Conservation (phyloP, 805 yeast species). For the Saturnispora mendoncae region DNA sequence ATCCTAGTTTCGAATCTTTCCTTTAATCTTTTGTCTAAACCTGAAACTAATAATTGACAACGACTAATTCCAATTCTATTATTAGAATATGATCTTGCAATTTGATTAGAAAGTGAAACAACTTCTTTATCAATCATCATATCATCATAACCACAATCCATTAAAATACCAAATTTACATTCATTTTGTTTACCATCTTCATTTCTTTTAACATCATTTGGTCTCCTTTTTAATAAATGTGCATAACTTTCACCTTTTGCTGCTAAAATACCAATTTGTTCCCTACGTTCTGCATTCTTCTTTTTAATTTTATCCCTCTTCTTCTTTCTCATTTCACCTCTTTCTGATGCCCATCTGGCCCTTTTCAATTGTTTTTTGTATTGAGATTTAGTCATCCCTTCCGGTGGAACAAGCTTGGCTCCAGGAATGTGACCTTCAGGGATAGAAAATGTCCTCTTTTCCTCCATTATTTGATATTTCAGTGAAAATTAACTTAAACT, state of each 20-base stretch:
- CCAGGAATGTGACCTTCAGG: constrained; percentile 8
- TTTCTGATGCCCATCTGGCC: constrained; percentile 49
- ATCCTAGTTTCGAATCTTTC: constrained; percentile 59
- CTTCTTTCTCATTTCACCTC: constrained; percentile 47
- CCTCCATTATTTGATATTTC: not conserved
- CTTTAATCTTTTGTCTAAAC: constrained; percentile 58
- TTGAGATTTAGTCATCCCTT: constrained; percentile 78
- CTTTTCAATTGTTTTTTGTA: constrained; percentile 66
- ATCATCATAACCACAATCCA: constrained; percentile 90
- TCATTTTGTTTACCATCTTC: constrained; percentile 35
- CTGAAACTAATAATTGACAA: constrained; percentile 51
- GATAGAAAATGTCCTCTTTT: not conserved
- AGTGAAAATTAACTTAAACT: not conserved
- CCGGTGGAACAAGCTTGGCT: constrained; percentile 42
- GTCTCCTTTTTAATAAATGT: constrained; percentile 28
- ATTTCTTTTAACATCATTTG: constrained; percentile 23
- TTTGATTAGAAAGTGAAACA: constrained; percentile 67
- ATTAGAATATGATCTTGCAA: constrained; percentile 74
- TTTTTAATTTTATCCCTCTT: constrained; percentile 48
- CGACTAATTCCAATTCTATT: constrained; percentile 34
- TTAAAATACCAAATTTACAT: constrained; percentile 46
- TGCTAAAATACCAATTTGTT: constrained; percentile 28
- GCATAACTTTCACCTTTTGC: constrained; percentile 31
- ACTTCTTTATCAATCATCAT: constrained; percentile 70
- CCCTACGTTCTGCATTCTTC: constrained; percentile 25